Conservation (phyloP, 2,329 filamentous ascomycete genomes). For the Aureobasidium lini region DNA sequence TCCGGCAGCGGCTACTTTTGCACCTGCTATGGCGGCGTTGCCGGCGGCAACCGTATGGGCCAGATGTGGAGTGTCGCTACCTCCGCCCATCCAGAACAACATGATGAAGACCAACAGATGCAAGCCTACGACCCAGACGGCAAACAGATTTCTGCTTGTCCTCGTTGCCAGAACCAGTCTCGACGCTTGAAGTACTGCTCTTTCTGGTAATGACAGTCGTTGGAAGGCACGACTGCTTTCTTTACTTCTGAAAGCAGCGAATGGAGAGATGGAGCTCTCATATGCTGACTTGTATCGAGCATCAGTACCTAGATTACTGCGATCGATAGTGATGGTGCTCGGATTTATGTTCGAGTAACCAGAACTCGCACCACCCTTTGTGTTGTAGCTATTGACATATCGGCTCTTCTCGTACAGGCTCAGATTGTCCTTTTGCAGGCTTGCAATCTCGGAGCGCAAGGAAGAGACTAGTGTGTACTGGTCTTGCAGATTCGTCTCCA, state of each 20-base stretch:
- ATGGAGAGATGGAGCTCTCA: conserved; percentile 90
- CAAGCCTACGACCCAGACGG: conserved; percentile 79
- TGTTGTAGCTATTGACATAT: conserved; percentile 87
- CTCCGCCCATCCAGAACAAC: conserved; percentile 68
- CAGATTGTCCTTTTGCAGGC: conserved; percentile 91
- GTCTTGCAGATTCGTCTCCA: conserved; percentile 85
- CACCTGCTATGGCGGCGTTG: conserved; percentile 4
- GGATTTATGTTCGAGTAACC: conserved; percentile 68
- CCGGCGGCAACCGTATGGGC: conserved; percentile 3
- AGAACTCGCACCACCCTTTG: conserved; percentile 52
- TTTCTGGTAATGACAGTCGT: conserved; percentile 85
- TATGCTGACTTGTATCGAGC: conserved; percentile 89
- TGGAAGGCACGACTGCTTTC: conserved; percentile 87
- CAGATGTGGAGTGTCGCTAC: background rate
- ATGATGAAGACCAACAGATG: conserved; percentile 83
- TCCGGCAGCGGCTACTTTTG: background rate
- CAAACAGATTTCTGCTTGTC: conserved; percentile 88
- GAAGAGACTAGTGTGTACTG: conserved; percentile 74
- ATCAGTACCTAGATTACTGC: conserved; percentile 57
- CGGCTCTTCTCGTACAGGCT: conserved; percentile 95
- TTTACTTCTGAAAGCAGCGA: conserved; percentile 89
- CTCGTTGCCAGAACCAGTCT: conserved; percentile 84
- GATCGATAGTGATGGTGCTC: conserved; percentile 58
- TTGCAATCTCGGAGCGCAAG: conserved; percentile 81
- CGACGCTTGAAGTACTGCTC: conserved; percentile 83